Evolutionary conservation across 2,329 filamentous ascomycete genomes (phyloP).

Genomic region (Colletotrichum lupini): DNA sequence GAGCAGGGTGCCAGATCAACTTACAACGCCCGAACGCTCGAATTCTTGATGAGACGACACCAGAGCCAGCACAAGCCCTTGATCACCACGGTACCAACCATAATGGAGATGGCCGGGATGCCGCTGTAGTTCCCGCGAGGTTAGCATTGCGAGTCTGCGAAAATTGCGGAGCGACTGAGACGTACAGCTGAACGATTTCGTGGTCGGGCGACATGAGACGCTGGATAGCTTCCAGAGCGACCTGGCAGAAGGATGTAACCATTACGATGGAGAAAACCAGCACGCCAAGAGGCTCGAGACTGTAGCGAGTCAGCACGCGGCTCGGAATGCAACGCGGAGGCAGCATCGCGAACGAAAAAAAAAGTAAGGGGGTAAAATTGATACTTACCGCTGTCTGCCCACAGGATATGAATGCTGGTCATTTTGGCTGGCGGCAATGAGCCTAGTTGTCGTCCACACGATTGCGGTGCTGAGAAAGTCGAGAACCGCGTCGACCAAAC

Average conservation of each 20-base stretch:
- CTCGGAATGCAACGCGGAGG: constrained; percentile 18
- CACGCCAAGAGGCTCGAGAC: constrained; percentile 83
- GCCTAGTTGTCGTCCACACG: constrained; percentile 80
- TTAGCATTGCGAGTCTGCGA: constrained; percentile 26
- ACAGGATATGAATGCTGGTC: constrained; percentile 83
- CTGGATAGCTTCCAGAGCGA: constrained; percentile 76
- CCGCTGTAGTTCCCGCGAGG: constrained; percentile 49
- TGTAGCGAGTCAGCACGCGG: constrained; percentile 40
- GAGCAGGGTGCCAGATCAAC: constrained; percentile 41
- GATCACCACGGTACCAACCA: constrained; percentile 83
- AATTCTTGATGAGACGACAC: constrained; percentile 88
- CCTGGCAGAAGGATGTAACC: constrained; percentile 86
- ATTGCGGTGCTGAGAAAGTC: constrained; percentile 87
- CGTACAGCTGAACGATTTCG: constrained; percentile 74
- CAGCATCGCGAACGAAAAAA: neutral
- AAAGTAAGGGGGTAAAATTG: neutral
- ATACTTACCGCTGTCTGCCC: constrained; percentile 69
- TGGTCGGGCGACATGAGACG: constrained; percentile 71
- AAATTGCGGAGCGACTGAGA: constrained; percentile 8
- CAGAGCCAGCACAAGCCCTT: constrained; percentile 88
- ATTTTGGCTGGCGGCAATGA: constrained; percentile 73
- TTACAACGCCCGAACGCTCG: constrained; percentile 82
- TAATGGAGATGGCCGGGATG: constrained; percentile 79
- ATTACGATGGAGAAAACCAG: constrained; percentile 87
- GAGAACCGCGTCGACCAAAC: constrained; percentile 81